Evolutionary conservation across 768 basidiomycete genomes (phyloP).

Genomic region (Polyporus arcularius): DNA sequence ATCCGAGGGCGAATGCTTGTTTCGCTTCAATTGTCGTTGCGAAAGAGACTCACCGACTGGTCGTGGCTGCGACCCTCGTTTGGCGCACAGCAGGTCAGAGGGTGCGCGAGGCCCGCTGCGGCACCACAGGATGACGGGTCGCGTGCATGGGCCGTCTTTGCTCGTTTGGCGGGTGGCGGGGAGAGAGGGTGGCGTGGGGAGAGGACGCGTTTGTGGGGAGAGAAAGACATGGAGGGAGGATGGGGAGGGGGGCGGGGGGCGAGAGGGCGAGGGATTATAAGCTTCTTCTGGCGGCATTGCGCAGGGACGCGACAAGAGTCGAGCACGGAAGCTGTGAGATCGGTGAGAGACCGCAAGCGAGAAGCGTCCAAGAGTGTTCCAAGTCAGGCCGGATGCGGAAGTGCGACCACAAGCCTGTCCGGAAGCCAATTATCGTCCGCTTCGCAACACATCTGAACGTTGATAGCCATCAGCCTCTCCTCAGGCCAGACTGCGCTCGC

Average conservation of each 20-base stretch:
- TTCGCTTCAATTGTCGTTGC: background rate
- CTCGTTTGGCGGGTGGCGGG: slow-evolving; percentile 11
- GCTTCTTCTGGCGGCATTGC: background rate
- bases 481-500: no score
- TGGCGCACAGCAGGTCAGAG: slow-evolving; percentile 16
- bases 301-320: background rate
- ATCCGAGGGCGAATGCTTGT: background rate
- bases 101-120: slow-evolving; percentile 5
- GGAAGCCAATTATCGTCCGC: slow-evolving; percentile 16
- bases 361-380: slow-evolving; percentile 19
- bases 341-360: slow-evolving; percentile 20
- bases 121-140: background rate
- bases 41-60: slow-evolving; percentile 12
- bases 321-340: slow-evolving; percentile 20
- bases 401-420: slow-evolving; percentile 7
- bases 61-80: slow-evolving; percentile 6
- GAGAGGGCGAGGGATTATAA: background rate
- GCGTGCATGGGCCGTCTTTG: slow-evolving; percentile 9
- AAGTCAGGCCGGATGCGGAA: slow-evolving; percentile 10
- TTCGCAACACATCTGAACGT: slow-evolving; percentile 8
- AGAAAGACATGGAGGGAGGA: slow-evolving; percentile 2
- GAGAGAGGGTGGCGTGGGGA: background rate
- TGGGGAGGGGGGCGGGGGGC: slow-evolving; percentile 4
- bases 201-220: slow-evolving; percentile 7
- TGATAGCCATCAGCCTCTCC: background rate